phyloP scores from a whole-genome alignment of 768 basidiomycete species.

The Glaciozyma martinii region DNA sequence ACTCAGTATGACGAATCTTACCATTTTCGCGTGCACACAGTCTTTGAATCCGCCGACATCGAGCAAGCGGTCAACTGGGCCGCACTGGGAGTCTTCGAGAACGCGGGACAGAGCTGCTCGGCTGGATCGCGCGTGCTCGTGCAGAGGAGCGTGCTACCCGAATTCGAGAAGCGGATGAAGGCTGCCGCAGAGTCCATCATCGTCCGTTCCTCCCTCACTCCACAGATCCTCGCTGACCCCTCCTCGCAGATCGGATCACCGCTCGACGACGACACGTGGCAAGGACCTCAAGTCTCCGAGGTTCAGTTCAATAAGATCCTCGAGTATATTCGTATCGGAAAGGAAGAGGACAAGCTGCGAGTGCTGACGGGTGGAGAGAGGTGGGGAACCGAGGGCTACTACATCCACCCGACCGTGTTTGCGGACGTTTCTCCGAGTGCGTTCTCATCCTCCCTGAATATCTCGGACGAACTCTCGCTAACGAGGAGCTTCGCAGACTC shows the following conservation, averaged over 20 bases:
- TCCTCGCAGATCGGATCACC: slow-evolving; percentile 49
- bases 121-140: slow-evolving; percentile 87
- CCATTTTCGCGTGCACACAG: slow-evolving; percentile 13
- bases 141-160: slow-evolving; percentile 70
- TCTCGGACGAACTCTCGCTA: slow-evolving; percentile 34
- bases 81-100: slow-evolving; percentile 39
- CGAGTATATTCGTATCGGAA: slow-evolving; percentile 77
- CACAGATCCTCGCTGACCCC: slow-evolving; percentile 59
- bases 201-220: slow-evolving; percentile 55
- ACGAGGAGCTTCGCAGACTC: not conserved
- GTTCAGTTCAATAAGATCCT: slow-evolving; percentile 73
- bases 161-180: slow-evolving; percentile 47
- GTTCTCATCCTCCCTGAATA: slow-evolving; percentile 25
- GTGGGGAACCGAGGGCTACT: slow-evolving; percentile 68
- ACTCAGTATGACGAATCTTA: not conserved
- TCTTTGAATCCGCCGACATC: slow-evolving; percentile 84
- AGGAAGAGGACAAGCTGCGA: slow-evolving; percentile 65
- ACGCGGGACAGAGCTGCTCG: slow-evolving; percentile 59
- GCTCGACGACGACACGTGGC: slow-evolving; percentile 44
- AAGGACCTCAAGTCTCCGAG: slow-evolving; percentile 67
- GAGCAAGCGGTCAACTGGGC: slow-evolving; percentile 54
- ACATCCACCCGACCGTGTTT: slow-evolving; percentile 85
- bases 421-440: slow-evolving; percentile 81
- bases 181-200: slow-evolving; percentile 58
- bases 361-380: slow-evolving; percentile 65